phyloP scores from a whole-genome alignment of 805 yeast genomes.

The Suhomyces xylopsoci region DNA sequence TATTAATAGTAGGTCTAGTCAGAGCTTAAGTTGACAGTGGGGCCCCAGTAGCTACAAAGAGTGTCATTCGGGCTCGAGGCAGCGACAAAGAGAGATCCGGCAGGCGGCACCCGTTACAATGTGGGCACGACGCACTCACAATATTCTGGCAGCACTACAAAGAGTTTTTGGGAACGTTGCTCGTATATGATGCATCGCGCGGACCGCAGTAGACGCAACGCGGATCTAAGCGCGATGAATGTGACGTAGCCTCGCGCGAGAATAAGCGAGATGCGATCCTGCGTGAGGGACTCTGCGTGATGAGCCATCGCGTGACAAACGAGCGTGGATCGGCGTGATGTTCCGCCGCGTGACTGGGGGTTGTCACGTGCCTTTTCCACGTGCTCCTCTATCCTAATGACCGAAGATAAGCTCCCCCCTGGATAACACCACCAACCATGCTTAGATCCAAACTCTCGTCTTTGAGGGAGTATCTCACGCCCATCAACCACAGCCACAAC shows the following conservation, averaged over 20 bases:
- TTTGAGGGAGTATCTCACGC: conserved; percentile 89
- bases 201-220: neutral
- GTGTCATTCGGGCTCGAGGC: neutral
- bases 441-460: conserved; percentile 77
- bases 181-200: neutral
- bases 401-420: conserved; percentile 1
- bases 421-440: conserved; percentile 2
- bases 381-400: neutral
- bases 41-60: neutral
- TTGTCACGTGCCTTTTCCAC: neutral
- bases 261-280: neutral
- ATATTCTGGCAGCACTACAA: neutral
- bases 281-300: neutral
- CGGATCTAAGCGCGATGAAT: neutral
- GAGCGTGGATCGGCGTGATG: neutral
- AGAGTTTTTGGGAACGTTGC: neutral
- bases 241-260: conserved; percentile 1
- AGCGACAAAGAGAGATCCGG: neutral
- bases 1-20: neutral
- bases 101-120: neutral
- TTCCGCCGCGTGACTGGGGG: neutral
- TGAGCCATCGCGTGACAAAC: neutral
- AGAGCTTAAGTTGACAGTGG: neutral
- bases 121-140: neutral
- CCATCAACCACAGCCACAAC: conserved; percentile 82